Evolutionary conservation across 257 asterid species (phyloP).

Genomic region (Voacanga thouarsii): DNA sequence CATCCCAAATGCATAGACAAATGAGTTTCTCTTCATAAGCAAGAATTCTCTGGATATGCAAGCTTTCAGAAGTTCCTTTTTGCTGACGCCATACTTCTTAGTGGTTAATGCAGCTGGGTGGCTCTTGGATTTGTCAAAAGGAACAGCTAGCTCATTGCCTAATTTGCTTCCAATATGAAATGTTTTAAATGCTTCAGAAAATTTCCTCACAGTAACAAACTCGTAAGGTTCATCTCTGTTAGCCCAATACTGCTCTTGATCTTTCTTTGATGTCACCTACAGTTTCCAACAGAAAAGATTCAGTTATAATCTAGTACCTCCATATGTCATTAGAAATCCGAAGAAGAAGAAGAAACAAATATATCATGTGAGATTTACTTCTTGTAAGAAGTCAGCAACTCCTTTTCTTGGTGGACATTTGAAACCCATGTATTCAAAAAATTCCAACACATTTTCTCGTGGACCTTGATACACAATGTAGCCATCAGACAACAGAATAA

Average conservation of each 20-base stretch:
- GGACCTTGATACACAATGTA: conserved; percentile 87
- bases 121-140: conserved; percentile 62
- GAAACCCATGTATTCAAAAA: conserved; percentile 74
- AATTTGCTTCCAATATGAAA: conserved; percentile 60
- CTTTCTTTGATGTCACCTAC: conserved; percentile 85
- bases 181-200: conserved; percentile 73
- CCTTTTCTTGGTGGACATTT: conserved; percentile 89
- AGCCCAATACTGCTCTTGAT: conserved; percentile 84
- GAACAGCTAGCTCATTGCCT: conserved; percentile 63
- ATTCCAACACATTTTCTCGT: conserved; percentile 63
- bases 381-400: conserved; percentile 88
- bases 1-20: conserved; percentile 68
- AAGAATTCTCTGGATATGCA: conserved; percentile 61
- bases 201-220: conserved; percentile 52
- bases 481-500: conserved; percentile 77
- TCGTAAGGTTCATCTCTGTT: conserved; percentile 50
- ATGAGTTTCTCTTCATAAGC: conserved; percentile 71
- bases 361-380: conserved; percentile 41
- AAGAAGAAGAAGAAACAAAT: neutral
- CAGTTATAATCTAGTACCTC: neutral
- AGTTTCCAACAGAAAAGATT: neutral
- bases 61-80: conserved; percentile 66
- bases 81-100: conserved; percentile 59
- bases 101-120: conserved; percentile 70
- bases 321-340: neutral